Evolutionary conservation across 2,329 filamentous ascomycete species (phyloP).

Genomic region (Aspergillus sp.): DNA sequence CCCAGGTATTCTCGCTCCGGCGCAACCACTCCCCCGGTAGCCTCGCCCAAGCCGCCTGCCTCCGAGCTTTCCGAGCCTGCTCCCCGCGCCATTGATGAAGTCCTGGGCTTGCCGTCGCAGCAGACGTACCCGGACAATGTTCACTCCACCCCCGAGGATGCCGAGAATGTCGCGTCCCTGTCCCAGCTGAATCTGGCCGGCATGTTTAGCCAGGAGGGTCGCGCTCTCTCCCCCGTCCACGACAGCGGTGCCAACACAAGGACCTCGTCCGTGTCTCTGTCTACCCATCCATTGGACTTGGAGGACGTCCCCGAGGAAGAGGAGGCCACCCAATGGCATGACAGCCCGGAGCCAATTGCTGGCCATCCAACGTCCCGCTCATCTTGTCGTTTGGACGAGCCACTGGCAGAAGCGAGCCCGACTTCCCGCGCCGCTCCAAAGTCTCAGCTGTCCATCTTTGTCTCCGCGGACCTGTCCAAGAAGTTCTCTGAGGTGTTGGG

Average conservation of each 20-base stretch:
- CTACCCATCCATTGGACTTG: slow-evolving; percentile 30
- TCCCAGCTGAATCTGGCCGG: slow-evolving; percentile 16
- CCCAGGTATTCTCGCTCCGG: slow-evolving; percentile 29
- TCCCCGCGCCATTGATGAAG: slow-evolving; percentile 32
- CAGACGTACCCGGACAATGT: slow-evolving; percentile 23
- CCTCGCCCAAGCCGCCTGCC: slow-evolving; percentile 25
- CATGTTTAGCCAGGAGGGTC: slow-evolving; percentile 21
- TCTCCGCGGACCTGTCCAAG: slow-evolving; percentile 24
- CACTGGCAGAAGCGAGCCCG: slow-evolving; percentile 4
- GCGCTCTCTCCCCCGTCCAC: slow-evolving; percentile 36
- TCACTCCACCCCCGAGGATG: slow-evolving; percentile 14
- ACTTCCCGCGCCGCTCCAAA: slow-evolving; percentile 11
- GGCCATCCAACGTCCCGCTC: slow-evolving; percentile 11
- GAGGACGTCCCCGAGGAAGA: slow-evolving; percentile 40
- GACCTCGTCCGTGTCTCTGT: slow-evolving; percentile 35
- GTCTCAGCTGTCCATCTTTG: slow-evolving; percentile 21
- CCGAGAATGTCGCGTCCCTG: slow-evolving; percentile 7
- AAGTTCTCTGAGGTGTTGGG: slow-evolving; percentile 39
- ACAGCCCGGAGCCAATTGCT: slow-evolving; percentile 19
- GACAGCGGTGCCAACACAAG: slow-evolving; percentile 30
- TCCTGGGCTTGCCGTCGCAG: slow-evolving; percentile 25
- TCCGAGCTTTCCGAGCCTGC: slow-evolving; percentile 26
- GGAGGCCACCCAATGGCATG: slow-evolving; percentile 26
- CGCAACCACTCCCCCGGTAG: slow-evolving; percentile 31
- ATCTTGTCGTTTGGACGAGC: slow-evolving; percentile 10